Conservation (phyloP, 768 basidiomycete genomes). For the Suillus ampliporus region DNA sequence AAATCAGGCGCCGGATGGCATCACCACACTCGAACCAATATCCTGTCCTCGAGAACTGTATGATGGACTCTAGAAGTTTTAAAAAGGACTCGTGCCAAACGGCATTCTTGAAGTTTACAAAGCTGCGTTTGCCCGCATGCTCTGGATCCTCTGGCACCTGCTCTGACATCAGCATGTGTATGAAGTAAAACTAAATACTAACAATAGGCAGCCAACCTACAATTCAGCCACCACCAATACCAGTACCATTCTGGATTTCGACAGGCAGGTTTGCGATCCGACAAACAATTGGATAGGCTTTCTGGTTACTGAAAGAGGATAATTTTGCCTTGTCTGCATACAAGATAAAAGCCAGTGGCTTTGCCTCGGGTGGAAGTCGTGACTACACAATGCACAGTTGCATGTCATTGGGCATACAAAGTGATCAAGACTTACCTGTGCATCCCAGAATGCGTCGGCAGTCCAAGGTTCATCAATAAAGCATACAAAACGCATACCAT, state of each 20-base stretch:
- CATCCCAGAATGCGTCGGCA: conserved; percentile 41
- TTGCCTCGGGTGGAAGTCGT: conserved; percentile 23
- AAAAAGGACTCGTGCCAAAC: conserved; percentile 18
- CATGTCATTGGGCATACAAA: neutral
- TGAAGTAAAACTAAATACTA: conserved; percentile 11
- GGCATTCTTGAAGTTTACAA: conserved; percentile 17
- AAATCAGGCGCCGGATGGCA: conserved; percentile 3
- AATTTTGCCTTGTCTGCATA: conserved; percentile 49
- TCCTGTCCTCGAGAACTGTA: conserved; percentile 6
- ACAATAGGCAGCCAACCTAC: conserved; percentile 49
- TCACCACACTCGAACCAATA: conserved; percentile 9
- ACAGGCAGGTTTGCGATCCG: conserved; percentile 39
- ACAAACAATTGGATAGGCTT: conserved; percentile 45
- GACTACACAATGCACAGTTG: conserved; percentile 10
- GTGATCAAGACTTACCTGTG: conserved; percentile 34
- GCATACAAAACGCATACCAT: conserved; percentile 32
- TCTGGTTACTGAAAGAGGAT: conserved; percentile 43
- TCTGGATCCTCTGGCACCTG: conserved; percentile 12
- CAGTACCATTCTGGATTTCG: conserved; percentile 39
- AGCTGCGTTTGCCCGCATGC: conserved; percentile 4
- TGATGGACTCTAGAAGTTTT: conserved; percentile 10
- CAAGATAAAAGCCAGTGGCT: conserved; percentile 39
- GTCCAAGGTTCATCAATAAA: conserved; percentile 46
- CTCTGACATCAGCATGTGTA: neutral
- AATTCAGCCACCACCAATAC: conserved; percentile 39